Evolutionary conservation across 805 yeast genomes (phyloP), one percentile per base, ranked within the genome.

Genomic region (Teunomyces cretensis): DNA sequence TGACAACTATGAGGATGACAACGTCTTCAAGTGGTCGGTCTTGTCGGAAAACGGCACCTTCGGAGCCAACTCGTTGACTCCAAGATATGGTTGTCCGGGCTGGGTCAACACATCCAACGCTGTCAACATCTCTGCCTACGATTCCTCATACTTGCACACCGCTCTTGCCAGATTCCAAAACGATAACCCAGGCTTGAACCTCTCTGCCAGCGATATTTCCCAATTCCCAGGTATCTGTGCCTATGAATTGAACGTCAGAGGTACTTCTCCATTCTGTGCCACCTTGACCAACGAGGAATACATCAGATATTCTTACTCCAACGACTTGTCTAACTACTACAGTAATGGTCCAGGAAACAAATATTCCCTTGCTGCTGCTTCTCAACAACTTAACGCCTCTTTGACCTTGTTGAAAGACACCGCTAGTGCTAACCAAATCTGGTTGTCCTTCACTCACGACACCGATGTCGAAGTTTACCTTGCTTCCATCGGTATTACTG

Each of bases 381-480:
- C 83, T 1, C 79, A 81, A 9, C 62, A 77, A 48, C 64, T 72
- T 45, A 72, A 75, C 32, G 76, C 78, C 35, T 70, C 80, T 6
- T 67, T 81, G 49, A 65, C 72, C n/a, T 69, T 76, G 46, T 67
- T 83, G 51, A 63, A 70, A 47, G 74, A 76, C 36, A 60, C 59
- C 17, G 40, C 49, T 43, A 77, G 78, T 30, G 57, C 61, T 8
- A 76, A 74, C 47, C 83, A 77, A 43, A 70, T 86, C 41, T 83
- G 84, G 72, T 70, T 86, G 53, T 84, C 81, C 52, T 84, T 87
- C 68, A 74, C 88, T 11, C 96, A 88, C 58, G 96, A 88, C 60
- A 77, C 84, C 30, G 85, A 84, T 50, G 62, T 87, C 35, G 70
- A 81, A 51, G 68, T 83, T 36, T 81, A 75, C 53, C 67, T 83